A percentile compares a stretch with the other conserved stretches of the same genome.
phyloP scores from a whole-genome alignment of 2,329 filamentous ascomycete species.

The Neoascochyta sp. region DNA sequence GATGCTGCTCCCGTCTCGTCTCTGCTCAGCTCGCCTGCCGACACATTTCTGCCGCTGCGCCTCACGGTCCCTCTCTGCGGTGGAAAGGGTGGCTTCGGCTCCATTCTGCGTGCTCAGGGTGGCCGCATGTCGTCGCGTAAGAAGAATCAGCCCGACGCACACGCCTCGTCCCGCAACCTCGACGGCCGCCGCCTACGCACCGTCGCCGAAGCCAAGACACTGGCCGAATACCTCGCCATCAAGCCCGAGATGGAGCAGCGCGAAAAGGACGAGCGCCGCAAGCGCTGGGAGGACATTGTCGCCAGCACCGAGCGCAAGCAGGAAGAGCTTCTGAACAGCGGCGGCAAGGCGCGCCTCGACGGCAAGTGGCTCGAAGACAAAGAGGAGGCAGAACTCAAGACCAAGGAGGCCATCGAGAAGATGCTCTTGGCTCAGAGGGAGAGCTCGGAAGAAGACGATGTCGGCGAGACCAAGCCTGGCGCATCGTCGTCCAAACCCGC shows the following conservation, averaged over 20 bases:
- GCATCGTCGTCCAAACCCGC: constrained; percentile 28
- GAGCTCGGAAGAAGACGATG: constrained; percentile 36
- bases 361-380: constrained; percentile 95
- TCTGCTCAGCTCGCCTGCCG: constrained; percentile 55
- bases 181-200: constrained; percentile 87
- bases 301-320: constrained; percentile 78
- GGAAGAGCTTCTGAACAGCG: constrained; percentile 74
- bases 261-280: constrained; percentile 80
- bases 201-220: constrained; percentile 88
- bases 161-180: constrained; percentile 87
- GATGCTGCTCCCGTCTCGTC: constrained; percentile 57
- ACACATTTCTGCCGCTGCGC: constrained; percentile 77
- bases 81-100: constrained; percentile 97
- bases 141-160: constrained; percentile 74
- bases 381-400: constrained; percentile 82
- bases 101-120: constrained; percentile 90
- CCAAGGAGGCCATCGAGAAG: constrained; percentile 67
- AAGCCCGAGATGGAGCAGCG: constrained; percentile 97
- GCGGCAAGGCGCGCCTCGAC: constrained; percentile 63
- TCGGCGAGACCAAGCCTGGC: constrained; percentile 24
- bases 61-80: constrained; percentile 76
- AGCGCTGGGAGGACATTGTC: constrained; percentile 85
- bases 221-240: constrained; percentile 90
- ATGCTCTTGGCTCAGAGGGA: constrained; percentile 45
- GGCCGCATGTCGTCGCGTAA: constrained; percentile 97